Evolutionary conservation across 2,329 filamentous ascomycete species (phyloP), one percentile per base, ranked within the genome.

Genomic region (Diaporthe citriasiana): DNA sequence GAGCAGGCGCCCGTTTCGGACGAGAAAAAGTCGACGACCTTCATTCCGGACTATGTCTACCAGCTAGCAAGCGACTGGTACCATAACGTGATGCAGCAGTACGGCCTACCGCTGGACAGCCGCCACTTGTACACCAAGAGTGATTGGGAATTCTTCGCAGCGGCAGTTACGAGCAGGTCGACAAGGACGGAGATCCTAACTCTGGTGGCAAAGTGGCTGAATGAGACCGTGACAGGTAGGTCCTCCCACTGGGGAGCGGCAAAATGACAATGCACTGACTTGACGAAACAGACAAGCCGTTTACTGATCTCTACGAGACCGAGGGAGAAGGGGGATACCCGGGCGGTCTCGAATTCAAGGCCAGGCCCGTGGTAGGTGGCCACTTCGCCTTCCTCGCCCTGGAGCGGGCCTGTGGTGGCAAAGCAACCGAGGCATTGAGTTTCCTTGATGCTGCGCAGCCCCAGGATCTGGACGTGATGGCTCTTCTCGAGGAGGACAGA

Each of bases 81-180:
- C 84, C 87, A 90, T 76, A 88, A 90, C 19, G 94, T 96, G 13
- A 89, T 94, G 77, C 94, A 97, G 81, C 91, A 90, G 78, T 97
- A 96, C 82, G 95, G 95, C 1, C 84, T 97, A 4, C 94, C 95
- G 0, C 89, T 97, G 10, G 95, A 97, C 82, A 93, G 90, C 77
- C 90, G 95, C 56, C 94, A 97, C 82, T 82, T 96, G 4, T 97
- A 97, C 82, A 93, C 94, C 45, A 97, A 97, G 84, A 95, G 93
- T 40, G 95, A 97, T 83, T 97, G 95, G 95, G 93, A 97, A 78
- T 95, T 97, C 81, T 95, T 97, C 82, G 93, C 94, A 0, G 94
- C 95, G 60, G 93, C 94, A 1, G 93, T 97, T 7, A 90, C 94
- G 5, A 91, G 91, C 77, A 89, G 89, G 80, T 84, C 87, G 73